These are phyloP conservation scores for Linaria vulgaris DNA, from an alignment of 257 asterid genomes.

Conservation along the genomic window DNA sequence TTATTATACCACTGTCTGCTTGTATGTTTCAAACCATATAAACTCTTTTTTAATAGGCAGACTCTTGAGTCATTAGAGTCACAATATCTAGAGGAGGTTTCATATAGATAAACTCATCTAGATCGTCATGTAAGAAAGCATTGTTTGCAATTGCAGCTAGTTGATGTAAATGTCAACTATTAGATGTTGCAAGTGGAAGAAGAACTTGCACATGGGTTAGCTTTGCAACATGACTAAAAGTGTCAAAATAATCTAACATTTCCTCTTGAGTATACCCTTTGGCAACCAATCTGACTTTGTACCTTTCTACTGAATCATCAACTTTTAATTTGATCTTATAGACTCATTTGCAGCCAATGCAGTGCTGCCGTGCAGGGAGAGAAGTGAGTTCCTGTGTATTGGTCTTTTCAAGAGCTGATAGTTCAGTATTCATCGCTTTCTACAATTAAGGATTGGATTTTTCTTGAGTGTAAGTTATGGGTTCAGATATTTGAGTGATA, in stretches of 20 bases:
- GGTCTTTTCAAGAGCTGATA: not conserved
- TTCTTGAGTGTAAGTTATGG: not conserved
- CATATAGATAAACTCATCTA: too few relatives aligned
- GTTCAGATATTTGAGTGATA: too few relatives aligned
- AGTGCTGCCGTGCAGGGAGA: not conserved
- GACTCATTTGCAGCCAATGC: not conserved
- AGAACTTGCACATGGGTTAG: not conserved
- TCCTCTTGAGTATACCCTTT: not conserved
- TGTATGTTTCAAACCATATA: too few relatives aligned
- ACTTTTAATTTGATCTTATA: not conserved
- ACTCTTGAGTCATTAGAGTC: too few relatives aligned
- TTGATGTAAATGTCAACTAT: too few relatives aligned
- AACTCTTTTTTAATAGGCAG: too few relatives aligned
- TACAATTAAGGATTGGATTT: not conserved
- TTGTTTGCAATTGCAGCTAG: too few relatives aligned
- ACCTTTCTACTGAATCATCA: not conserved
- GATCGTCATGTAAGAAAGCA: too few relatives aligned
- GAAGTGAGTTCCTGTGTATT: not conserved
- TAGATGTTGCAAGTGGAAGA: not conserved
- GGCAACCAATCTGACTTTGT: not conserved
- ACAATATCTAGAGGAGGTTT: too few relatives aligned
- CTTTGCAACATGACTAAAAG: not conserved
- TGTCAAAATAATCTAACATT: not conserved
- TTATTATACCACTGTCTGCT: too few relatives aligned
- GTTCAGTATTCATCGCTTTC: not conserved